Conservation (phyloP, 441 rosid species). For the Hura crepitans region DNA sequence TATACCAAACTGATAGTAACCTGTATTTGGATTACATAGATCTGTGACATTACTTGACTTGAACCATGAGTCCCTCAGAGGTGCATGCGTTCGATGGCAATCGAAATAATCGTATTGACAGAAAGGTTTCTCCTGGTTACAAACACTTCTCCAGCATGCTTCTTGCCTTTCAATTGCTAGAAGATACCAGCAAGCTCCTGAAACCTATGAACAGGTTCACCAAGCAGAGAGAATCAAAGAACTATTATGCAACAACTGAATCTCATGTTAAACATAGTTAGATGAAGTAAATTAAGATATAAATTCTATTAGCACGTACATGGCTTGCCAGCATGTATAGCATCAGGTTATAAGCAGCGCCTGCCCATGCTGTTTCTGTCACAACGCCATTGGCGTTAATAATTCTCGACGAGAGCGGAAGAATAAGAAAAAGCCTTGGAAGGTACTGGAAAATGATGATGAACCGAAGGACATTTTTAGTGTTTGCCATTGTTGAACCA, state of each 20-base stretch:
- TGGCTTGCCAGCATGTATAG: conserved; percentile 91
- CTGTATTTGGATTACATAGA: conserved; percentile 42
- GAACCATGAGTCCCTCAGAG: conserved; percentile 54
- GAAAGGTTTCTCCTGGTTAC: conserved; percentile 41
- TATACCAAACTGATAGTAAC: conserved; percentile 62
- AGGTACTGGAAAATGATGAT: conserved; percentile 75
- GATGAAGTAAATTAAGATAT: no score
- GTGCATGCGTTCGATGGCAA: conserved; percentile 38
- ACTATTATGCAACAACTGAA: neutral
- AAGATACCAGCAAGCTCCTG: conserved; percentile 94
- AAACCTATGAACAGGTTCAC: conserved; percentile 40
- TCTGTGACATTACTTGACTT: conserved; percentile 53
- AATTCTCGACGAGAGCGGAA: conserved; percentile 74
- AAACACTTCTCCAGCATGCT: conserved; percentile 72
- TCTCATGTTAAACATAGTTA: neutral
- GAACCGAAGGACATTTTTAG: conserved; percentile 72
- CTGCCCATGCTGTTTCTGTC: conserved; percentile 84
- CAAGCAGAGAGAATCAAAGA: neutral
- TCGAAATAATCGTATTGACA: conserved; percentile 62
- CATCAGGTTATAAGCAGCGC: conserved; percentile 84
- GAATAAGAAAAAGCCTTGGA: conserved; percentile 57
- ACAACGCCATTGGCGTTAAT: conserved; percentile 72
- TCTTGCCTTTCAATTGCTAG: conserved; percentile 77
- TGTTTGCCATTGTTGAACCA: conserved; percentile 68
- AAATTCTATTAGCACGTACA: conserved; percentile 38